phyloP scores from a whole-genome alignment of 805 yeast species.

The Blastobotrys peoriensis region DNA sequence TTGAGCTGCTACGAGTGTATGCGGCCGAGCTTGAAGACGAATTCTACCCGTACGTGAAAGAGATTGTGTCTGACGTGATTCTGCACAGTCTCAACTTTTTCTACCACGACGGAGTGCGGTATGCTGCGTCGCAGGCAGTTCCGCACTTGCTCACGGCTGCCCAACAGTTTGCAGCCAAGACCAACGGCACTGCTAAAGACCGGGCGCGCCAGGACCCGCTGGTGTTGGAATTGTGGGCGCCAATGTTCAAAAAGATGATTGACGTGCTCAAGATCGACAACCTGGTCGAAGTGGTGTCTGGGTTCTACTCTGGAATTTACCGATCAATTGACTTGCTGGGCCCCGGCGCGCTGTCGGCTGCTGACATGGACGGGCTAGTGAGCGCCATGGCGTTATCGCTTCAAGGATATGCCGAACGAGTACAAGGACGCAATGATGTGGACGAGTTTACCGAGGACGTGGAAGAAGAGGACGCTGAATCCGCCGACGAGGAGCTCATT shows the following conservation, averaged over 20 bases:
- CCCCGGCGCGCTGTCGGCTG: conserved; percentile 45
- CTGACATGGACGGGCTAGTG: conserved; percentile 48
- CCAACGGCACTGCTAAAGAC: conserved; percentile 41
- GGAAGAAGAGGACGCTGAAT: conserved; percentile 76
- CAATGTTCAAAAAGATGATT: conserved; percentile 60
- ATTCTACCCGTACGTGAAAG: conserved; percentile 77
- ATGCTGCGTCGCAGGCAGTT: conserved; percentile 78
- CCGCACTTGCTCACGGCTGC: conserved; percentile 69
- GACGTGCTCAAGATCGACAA: conserved; percentile 71
- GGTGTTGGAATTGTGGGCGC: conserved; percentile 64
- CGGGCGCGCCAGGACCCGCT: conserved; percentile 36
- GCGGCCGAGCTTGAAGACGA: conserved; percentile 77
- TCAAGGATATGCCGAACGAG: conserved; percentile 62
- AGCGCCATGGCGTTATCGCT: conserved; percentile 55
- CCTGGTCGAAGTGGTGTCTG: conserved; percentile 71
- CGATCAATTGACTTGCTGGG: conserved; percentile 65
- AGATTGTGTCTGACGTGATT: conserved; percentile 69
- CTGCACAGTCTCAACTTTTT: conserved; percentile 87
- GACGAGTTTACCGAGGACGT: conserved; percentile 77
- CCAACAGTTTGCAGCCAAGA: conserved; percentile 45
- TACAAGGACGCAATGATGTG: conserved; percentile 40
- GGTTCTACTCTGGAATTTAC: conserved; percentile 66
- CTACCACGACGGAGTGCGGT: conserved; percentile 90
- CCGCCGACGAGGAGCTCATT: conserved; percentile 81
- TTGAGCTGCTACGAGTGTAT: conserved; percentile 78